phyloP scores from a whole-genome alignment of 805 yeast species.

The Metschnikowia continentalis region DNA sequence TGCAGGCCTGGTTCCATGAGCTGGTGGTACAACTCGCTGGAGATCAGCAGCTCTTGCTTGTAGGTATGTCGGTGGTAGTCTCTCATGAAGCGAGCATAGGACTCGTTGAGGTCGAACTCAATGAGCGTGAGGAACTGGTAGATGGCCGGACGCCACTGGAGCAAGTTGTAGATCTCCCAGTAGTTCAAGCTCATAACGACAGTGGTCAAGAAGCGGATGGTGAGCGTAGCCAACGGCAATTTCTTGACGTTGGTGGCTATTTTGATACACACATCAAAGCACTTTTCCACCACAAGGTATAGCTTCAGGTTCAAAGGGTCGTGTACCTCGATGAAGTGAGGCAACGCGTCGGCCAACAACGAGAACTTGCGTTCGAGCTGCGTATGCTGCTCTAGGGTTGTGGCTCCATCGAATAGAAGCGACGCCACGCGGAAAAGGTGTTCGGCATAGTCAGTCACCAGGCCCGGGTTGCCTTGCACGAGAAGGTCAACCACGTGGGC shows the following conservation, averaged over 20 bases:
- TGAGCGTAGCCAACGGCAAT: conserved; percentile 29
- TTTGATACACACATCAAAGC: conserved; percentile 36
- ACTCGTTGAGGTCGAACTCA: conserved; percentile 38
- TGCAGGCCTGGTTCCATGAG: conserved; percentile 2
- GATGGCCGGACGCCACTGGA: conserved; percentile 40
- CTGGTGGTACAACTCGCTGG: conserved; percentile 3
- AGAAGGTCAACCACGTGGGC: conserved; percentile 28
- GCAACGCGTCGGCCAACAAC: conserved; percentile 23
- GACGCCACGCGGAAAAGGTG: conserved; percentile 32
- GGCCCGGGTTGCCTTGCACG: conserved; percentile 24
- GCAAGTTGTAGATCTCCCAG: conserved; percentile 42
- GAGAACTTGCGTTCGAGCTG: conserved; percentile 24
- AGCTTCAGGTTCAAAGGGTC: conserved; percentile 31
- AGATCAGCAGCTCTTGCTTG: conserved; percentile 13
- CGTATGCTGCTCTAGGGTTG: conserved; percentile 12
- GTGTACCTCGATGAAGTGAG: conserved; percentile 17
- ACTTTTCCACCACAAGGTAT: conserved; percentile 32
- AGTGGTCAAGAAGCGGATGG: conserved; percentile 36
- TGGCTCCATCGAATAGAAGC: conserved; percentile 20
- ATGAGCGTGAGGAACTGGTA: conserved; percentile 38
- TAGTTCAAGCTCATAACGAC: conserved; percentile 37
- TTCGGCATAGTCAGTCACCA: conserved; percentile 35
- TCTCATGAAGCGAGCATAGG: conserved; percentile 31
- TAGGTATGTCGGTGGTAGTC: conserved; percentile 30
- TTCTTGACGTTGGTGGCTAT: conserved; percentile 28